phyloP scores from a whole-genome alignment of 352 stramenopile species.

The Phytopythium vexans region DNA sequence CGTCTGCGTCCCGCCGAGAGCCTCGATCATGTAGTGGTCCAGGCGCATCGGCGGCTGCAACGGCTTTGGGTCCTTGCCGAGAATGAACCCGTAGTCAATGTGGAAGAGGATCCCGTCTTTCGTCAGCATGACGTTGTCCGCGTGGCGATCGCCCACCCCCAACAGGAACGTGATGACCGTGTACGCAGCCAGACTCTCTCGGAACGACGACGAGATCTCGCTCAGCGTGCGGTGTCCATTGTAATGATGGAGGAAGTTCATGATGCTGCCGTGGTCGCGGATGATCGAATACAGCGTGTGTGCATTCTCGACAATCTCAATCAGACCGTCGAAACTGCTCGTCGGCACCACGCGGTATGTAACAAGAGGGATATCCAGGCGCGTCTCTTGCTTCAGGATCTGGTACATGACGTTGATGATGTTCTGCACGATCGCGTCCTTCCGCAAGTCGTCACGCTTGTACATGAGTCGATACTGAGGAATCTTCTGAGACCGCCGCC shows the following conservation, averaged over 20 bases:
- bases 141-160: conserved; percentile 98
- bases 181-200: conserved; percentile 95
- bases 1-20: conserved; percentile 73
- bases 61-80: conserved; percentile 98
- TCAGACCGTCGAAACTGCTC: conserved; percentile 80
- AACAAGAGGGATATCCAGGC: conserved; percentile 73
- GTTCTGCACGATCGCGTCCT: conserved; percentile 84
- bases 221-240: conserved; percentile 83
- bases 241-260: conserved; percentile 85
- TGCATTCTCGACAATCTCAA: conserved; percentile 86
- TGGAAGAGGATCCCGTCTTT: conserved; percentile 98
- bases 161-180: conserved; percentile 99
- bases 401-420: conserved; percentile 90
- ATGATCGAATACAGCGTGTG: conserved; percentile 87
- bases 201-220: conserved; percentile 82
- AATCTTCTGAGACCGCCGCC: conserved; percentile 22
- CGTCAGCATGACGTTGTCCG: conserved; percentile 99
- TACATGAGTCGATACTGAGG: conserved; percentile 83
- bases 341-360: conserved; percentile 86
- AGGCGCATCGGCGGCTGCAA: conserved; percentile 97
- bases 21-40: conserved; percentile 91
- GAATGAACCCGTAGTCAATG: conserved; percentile 99
- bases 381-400: conserved; percentile 83
- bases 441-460: conserved; percentile 84
- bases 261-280: conserved; percentile 73